A percentile compares a stretch with the other conserved stretches of the same genome.
Evolutionary conservation across 805 yeast genomes (phyloP).

Genomic region (Candida caryicola): DNA sequence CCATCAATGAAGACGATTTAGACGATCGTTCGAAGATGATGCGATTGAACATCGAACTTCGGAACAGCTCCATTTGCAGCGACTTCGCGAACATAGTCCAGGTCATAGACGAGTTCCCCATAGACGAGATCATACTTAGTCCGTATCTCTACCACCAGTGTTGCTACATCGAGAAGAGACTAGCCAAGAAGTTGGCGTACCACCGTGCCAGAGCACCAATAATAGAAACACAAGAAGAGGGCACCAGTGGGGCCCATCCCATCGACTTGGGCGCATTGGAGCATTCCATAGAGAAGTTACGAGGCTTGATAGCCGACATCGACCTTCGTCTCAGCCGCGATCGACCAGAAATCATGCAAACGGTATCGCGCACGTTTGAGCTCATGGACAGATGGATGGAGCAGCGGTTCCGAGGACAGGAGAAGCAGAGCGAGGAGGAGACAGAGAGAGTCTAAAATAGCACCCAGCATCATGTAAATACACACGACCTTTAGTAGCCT

Average conservation of each 20-base stretch:
- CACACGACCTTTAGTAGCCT: too few species aligned
- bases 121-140: constrained; percentile 27
- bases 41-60: constrained; percentile 22
- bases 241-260: background rate
- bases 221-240: background rate
- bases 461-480: too few species aligned
- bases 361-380: constrained; percentile 19
- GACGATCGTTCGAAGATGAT: constrained; percentile 26
- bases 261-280: background rate
- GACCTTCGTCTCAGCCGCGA: constrained; percentile 31
- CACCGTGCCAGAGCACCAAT: background rate
- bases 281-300: constrained; percentile 12
- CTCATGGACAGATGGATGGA: constrained; percentile 28
- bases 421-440: too few species aligned
- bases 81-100: constrained; percentile 18
- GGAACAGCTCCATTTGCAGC: constrained; percentile 19
- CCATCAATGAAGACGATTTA: constrained; percentile 23
- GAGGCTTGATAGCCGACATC: constrained; percentile 37
- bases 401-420: background rate
- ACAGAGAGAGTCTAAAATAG: too few species aligned
- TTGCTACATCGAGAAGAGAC: constrained; percentile 26
- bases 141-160: constrained; percentile 36
- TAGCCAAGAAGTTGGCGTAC: constrained; percentile 15
- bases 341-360: constrained; percentile 22
- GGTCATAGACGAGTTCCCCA: constrained; percentile 28